Evolutionary conservation across 1,284 basidiomycete species (phyloP).

Genomic region (Cryptococcus sp.): DNA sequence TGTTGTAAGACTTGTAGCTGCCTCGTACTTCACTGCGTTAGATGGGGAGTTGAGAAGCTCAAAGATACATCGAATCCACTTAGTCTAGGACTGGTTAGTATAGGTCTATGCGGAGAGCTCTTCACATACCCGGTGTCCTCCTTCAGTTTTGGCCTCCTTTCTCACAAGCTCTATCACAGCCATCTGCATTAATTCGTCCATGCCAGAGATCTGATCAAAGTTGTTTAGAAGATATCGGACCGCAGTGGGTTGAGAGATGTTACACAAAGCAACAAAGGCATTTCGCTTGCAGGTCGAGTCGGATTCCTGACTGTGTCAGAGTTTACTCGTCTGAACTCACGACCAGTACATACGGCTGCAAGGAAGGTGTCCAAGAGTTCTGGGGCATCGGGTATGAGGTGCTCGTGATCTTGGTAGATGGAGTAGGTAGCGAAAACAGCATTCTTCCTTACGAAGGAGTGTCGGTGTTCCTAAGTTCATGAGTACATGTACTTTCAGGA

Average conservation of each 20-base stretch:
- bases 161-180: slow-evolving; percentile 92
- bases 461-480: slow-evolving; percentile 71
- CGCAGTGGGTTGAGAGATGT: slow-evolving; percentile 82
- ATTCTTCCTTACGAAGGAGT: slow-evolving; percentile 98
- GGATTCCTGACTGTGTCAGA: slow-evolving; percentile 56
- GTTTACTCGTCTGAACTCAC: not conserved
- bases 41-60: slow-evolving; percentile 88
- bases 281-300: slow-evolving; percentile 97
- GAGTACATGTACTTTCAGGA: too few species aligned
- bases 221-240: slow-evolving; percentile 85
- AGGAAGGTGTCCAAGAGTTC: slow-evolving; percentile 97
- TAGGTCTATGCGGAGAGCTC: slow-evolving; percentile 9
- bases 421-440: slow-evolving; percentile 94
- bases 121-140: slow-evolving; percentile 65
- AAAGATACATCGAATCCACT: slow-evolving; percentile 91
- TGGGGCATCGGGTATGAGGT: slow-evolving; percentile 93
- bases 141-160: slow-evolving; percentile 81
- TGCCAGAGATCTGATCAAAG: slow-evolving; percentile 73
- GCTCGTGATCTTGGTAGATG: slow-evolving; percentile 89
- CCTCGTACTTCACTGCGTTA: slow-evolving; percentile 97
- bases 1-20: slow-evolving; percentile 89
- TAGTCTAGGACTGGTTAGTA: slow-evolving; percentile 53
- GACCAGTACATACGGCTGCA: slow-evolving; percentile 57
- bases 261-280: slow-evolving; percentile 89
- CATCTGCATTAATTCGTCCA: slow-evolving; percentile 96